phyloP scores from a whole-genome alignment of 1,284 basidiomycete genomes.

The Fomitiporia mediterranea region DNA sequence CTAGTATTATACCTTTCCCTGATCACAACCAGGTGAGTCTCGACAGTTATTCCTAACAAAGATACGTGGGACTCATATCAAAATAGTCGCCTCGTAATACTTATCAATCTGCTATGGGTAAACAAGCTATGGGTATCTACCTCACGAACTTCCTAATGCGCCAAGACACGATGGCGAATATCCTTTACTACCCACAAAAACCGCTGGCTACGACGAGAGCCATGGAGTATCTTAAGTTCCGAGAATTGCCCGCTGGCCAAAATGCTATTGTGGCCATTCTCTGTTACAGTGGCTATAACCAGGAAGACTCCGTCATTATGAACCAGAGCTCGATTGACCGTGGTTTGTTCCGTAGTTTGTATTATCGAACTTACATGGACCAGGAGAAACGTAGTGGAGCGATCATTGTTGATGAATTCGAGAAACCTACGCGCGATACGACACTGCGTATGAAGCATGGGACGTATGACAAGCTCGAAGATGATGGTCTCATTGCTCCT shows the following conservation, averaged over 20 bases:
- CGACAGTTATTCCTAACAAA: neutral
- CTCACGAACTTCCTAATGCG: slow-evolving; percentile 96
- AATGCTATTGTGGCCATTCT: slow-evolving; percentile 98
- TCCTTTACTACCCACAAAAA: slow-evolving; percentile 98
- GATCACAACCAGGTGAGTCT: slow-evolving; percentile 92
- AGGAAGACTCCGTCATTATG: slow-evolving; percentile 99
- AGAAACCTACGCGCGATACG: slow-evolving; percentile 91
- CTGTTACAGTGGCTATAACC: slow-evolving; percentile 99
- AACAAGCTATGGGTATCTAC: slow-evolving; percentile 99
- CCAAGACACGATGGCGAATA: slow-evolving; percentile 99
- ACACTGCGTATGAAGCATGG: slow-evolving; percentile 98
- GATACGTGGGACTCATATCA: slow-evolving; percentile 21
- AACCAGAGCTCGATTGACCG: slow-evolving; percentile 99
- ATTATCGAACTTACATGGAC: slow-evolving; percentile 98
- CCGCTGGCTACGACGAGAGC: slow-evolving; percentile 97
- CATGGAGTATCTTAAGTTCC: slow-evolving; percentile 98
- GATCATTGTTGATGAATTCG: slow-evolving; percentile 91
- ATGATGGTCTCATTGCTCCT: slow-evolving; percentile 92
- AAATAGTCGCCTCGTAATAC: slow-evolving; percentile 95
- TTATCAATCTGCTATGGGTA: slow-evolving; percentile 99
- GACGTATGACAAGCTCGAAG: slow-evolving; percentile 97
- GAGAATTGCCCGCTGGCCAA: slow-evolving; percentile 95
- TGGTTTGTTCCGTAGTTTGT: slow-evolving; percentile 97
- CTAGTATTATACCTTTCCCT: slow-evolving; percentile 98
- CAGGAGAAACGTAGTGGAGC: slow-evolving; percentile 96